A percentile compares a stretch with the other conserved stretches of the same genome.
Evolutionary conservation across 2,329 filamentous ascomycete genomes (phyloP).

Genomic region (Elsinoe perseae): DNA sequence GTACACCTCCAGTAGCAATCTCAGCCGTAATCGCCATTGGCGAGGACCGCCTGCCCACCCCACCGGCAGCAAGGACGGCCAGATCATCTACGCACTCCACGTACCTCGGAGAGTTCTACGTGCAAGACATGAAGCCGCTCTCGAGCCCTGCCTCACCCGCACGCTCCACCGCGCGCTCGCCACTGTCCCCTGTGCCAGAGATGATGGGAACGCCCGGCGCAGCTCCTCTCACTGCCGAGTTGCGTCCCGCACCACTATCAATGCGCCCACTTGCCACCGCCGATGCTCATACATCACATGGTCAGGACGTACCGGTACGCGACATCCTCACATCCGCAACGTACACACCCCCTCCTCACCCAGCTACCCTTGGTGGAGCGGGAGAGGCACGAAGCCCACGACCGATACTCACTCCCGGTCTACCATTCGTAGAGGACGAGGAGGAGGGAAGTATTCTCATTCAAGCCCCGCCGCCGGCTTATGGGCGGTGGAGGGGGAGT

Average conservation of each 20-base stretch:
- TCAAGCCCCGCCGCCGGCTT: slow-evolving; percentile 63
- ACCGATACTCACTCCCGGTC: background rate
- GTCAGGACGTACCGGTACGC: background rate
- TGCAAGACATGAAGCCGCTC: slow-evolving; percentile 8
- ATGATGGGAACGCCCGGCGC: background rate
- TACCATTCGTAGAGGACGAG: background rate
- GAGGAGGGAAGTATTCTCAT: slow-evolving; percentile 3
- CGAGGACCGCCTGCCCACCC: background rate
- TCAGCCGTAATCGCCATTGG: background rate
- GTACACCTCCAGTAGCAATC: background rate
- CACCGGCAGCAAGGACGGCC: slow-evolving; percentile 4
- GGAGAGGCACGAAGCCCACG: background rate
- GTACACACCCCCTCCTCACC: background rate
- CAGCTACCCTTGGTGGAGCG: background rate
- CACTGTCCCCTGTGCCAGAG: background rate
- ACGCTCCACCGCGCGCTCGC: background rate
- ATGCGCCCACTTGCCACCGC: background rate
- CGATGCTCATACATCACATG: background rate
- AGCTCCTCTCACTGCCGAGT: background rate
- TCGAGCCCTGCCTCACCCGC: background rate
- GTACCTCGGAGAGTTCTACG: slow-evolving; percentile 9
- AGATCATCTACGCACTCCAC: background rate
- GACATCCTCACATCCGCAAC: background rate
- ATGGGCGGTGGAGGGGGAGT: slow-evolving; percentile 75
- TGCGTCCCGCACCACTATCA: background rate